A percentile compares a stretch with the other conserved stretches of the same genome.
Evolutionary conservation across 345 rosid species (phyloP).

Genomic region (Citrus sp.): DNA sequence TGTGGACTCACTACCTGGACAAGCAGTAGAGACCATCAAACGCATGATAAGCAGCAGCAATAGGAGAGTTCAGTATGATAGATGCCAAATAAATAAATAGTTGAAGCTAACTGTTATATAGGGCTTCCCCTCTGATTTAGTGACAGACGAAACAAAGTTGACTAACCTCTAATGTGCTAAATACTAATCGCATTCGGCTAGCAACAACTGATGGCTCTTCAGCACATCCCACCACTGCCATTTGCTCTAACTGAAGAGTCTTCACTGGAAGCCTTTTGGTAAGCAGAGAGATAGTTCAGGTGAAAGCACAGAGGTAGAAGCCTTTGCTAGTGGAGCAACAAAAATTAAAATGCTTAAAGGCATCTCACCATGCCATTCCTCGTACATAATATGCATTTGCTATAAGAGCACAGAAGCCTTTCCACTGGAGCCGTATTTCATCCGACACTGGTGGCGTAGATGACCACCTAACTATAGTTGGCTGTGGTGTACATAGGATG

Average conservation of each 20-base stretch:
- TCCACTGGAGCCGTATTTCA: constrained; percentile 59
- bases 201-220: constrained; percentile 95
- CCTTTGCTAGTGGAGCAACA: too few species aligned
- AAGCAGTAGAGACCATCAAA: neutral
- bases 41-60: neutral
- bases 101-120: too few species aligned
- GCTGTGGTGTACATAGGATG: constrained; percentile 93
- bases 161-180: constrained; percentile 89
- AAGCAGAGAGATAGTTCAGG: neutral
- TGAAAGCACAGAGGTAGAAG: neutral
- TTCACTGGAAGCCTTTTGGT: constrained; percentile 82
- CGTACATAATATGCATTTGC: constrained; percentile 79
- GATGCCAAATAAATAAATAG: neutral
- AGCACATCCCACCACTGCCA: constrained; percentile 73
- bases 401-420: constrained; percentile 88
- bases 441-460: constrained; percentile 63
- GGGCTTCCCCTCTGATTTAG: neutral
- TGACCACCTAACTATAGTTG: constrained; percentile 86
- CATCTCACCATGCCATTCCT: constrained; percentile 94
- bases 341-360: neutral
- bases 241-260: constrained; percentile 92
- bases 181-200: constrained; percentile 77
- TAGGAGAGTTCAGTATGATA: neutral
- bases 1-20: constrained; percentile 93
- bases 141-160: neutral